Evolutionary conservation across 148 eudicot genomes (phyloP), one percentile per base, ranked within the genome.

Genomic region (Nyssa sinensis): DNA sequence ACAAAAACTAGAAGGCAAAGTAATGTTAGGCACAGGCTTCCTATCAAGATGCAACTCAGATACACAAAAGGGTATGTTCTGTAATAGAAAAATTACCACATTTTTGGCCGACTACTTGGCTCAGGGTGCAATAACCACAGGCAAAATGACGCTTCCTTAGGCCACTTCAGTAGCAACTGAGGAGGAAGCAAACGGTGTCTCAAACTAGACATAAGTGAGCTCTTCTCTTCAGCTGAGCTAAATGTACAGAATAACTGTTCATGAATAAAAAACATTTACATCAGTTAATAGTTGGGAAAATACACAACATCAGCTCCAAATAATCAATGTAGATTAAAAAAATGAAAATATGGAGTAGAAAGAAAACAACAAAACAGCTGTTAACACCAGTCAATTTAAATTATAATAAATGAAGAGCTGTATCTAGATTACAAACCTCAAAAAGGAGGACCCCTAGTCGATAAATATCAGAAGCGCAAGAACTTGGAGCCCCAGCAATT

Each of bases 71-170:
- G 11, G 65, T 17, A 73, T 67, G 64, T 7, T n/a, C n/a, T 11
- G 6, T 70, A 29, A 58, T 61, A 58, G 35, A 67, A 66, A 66
- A 55, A 34, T 77, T 82, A 91, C 99, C 93, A 78, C 85, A 86
- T 87, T 75, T 89, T 90, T 64, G 99, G 99, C 76, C 99, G 85
- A 76, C 90, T 78, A 76, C 83, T 76, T 58, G 97, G 93, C 67
- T 93, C 97, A 23, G 99, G 99, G 81, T 95, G 99, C 81, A 93
- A 81, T 78, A 93, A 83, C 99, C 99, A 93, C 67, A 93, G 83
- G 81, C 99, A 95, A 86, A 95, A 92, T 21, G 96, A 86, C 85
- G 99, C 99, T 88, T 90, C 97, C 88, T 95, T 95, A n/a, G 99
- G 96, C 90, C 93, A 92, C 80, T 89, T 95, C 77, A 92, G 80